Base-by-base conservation (phyloP, 2,329 filamentous ascomycete genomes). In the Nemania sp. region DNA sequence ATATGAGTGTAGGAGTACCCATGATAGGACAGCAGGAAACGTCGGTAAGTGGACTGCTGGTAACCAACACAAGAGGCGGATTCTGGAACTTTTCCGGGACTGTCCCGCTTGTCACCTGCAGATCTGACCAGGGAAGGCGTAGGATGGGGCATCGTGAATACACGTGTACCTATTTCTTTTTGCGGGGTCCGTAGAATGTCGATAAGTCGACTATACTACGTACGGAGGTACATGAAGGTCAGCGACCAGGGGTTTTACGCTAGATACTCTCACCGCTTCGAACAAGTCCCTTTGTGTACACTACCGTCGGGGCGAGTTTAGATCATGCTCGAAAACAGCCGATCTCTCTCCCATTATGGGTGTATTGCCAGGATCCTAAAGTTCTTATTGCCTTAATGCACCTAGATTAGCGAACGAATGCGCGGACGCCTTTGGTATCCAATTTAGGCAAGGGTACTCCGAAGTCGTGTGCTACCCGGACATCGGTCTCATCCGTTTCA, bases 401-500 rank as follows among this genome's bases (percentile, higher is more conserved):
- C 12, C 23, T n/a, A 39, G 23, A 26, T 40, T 51, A 54, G 46
- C 33, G 34, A 43, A 57, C 36, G 36, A 43, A 23, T 40, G 51
- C 55, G 23, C 55, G 46, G 22, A 58, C 52, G 24, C 55, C 52
- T 49, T 58, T 58, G 15, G 36, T 52, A n/a, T 58, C 47, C 23
- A 58, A 17, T 31, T 50, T 54, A 14, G 55, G 47, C 40, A 55
- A 43, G 30, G 55, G 52, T 4, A 57, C 51, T 22, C 46, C 51
- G 40, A 55, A 56, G 28, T 58, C 55, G 30, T 58, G 55, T 19
- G 47, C 52, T 33, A 55, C 52, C 19, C 48, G 46, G 22, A 60
- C 47, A 47, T 61, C 59, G 14, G 34, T 47, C 24, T 59, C 59
- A 23, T 60, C 56, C 15, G 49, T 53, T 33, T 57, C 47, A 24